These are phyloP conservation scores for Saccharomycopsis fibuligera DNA, from an alignment of 805 yeast genomes.

Conservation along the genomic window DNA sequence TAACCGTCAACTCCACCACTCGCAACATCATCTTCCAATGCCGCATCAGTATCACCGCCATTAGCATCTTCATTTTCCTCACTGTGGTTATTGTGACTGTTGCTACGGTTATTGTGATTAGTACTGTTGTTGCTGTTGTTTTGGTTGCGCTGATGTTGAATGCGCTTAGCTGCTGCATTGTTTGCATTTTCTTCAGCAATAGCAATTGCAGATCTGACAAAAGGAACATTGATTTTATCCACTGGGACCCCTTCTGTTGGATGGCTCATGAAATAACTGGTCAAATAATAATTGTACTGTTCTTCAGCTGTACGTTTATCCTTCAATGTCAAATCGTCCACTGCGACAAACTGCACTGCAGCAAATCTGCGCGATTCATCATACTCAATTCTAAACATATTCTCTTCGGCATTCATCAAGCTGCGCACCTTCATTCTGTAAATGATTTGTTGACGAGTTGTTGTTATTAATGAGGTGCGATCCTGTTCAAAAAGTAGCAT, in stretches of 20 bases:
- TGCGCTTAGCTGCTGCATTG: neutral
- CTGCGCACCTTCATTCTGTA: constrained; percentile 84
- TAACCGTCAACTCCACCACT: constrained; percentile 45
- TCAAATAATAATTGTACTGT: constrained; percentile 87
- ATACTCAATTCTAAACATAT: constrained; percentile 83
- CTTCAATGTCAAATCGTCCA: constrained; percentile 82
- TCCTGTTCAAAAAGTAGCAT: constrained; percentile 78
- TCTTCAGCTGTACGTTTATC: constrained; percentile 66
- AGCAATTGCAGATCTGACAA: constrained; percentile 50
- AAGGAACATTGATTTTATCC: constrained; percentile 71
- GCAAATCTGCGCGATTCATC: constrained; percentile 47
- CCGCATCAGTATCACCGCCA: no score
- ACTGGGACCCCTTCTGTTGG: constrained; percentile 95
- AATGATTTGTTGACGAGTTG: constrained; percentile 81
- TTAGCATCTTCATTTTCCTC: constrained; percentile 8
- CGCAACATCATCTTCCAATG: constrained; percentile 22
- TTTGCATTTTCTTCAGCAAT: constrained; percentile 27
- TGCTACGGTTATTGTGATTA: neutral
- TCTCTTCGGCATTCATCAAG: constrained; percentile 78
- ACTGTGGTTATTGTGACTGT: neutral
- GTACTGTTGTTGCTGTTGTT: neutral
- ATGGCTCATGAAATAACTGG: constrained; percentile 88
- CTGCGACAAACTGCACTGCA: constrained; percentile 73
- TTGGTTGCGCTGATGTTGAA: no score
- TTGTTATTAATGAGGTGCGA: constrained; percentile 51